Percentiles rank a stretch among this genome's conserved stretches.
Evolutionary conservation across 2,329 filamentous ascomycete genomes (phyloP).

Genomic region (Monilinia fructigena): DNA sequence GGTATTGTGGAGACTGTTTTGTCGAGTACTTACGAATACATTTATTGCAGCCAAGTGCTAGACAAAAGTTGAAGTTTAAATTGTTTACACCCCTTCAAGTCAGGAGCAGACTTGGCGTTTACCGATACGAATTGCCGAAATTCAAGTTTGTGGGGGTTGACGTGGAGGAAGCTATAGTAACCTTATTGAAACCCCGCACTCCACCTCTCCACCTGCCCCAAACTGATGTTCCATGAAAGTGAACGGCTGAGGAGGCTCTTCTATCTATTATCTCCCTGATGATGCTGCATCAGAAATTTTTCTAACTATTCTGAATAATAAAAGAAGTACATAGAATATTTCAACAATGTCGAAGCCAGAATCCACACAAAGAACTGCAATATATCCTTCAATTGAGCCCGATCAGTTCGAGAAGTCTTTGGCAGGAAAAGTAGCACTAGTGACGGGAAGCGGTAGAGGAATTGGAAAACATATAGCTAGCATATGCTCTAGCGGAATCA

Average conservation of each 20-base stretch:
- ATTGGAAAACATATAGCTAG: slow-evolving; percentile 29
- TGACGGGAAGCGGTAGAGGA: slow-evolving; percentile 29
- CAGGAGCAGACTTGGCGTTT: neutral
- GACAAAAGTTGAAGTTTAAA: neutral
- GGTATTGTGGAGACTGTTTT: neutral
- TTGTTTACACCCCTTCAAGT: neutral
- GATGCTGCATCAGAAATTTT: neutral
- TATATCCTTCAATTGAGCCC: slow-evolving; percentile 30
- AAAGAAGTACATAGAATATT: neutral
- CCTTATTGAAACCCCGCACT: neutral
- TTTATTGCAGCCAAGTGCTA: neutral
- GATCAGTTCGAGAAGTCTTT: slow-evolving; percentile 23
- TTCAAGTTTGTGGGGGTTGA: neutral
- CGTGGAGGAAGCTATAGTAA: too few species aligned
- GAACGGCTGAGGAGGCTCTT: neutral
- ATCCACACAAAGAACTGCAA: slow-evolving; percentile 25
- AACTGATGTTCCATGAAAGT: neutral
- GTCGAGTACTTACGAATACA: neutral
- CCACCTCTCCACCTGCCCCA: neutral
- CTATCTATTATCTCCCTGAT: too few species aligned
- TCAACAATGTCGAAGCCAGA: slow-evolving; percentile 22
- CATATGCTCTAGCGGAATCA: slow-evolving; percentile 27
- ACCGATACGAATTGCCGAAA: slow-evolving; percentile 8
- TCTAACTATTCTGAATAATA: neutral
- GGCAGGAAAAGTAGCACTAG: slow-evolving; percentile 28